Evolutionary conservation across 2,329 filamentous ascomycete species (phyloP).

Genomic region (Neofusicoccum kwambonambiense): DNA sequence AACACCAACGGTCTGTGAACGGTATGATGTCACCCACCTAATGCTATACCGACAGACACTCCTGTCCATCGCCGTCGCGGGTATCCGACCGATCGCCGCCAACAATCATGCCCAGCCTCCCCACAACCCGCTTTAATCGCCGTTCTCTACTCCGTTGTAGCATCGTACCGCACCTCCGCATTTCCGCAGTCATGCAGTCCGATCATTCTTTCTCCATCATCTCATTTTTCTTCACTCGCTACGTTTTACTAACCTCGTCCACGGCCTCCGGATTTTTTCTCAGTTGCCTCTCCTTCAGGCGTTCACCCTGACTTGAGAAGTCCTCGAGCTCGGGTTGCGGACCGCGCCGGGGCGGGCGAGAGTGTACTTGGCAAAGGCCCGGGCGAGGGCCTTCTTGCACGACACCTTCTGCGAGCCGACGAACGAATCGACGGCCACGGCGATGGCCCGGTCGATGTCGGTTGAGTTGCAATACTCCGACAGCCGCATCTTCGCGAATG

Average conservation of each 20-base stretch:
- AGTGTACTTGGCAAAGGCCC: conserved; percentile 92
- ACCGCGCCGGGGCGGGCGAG: conserved; percentile 47
- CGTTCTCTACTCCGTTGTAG: neutral
- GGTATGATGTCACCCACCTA: neutral
- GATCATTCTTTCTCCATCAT: too few species aligned
- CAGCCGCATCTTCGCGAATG: conserved; percentile 97
- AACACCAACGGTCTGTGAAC: neutral
- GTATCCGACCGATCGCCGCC: neutral
- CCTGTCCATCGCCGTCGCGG: neutral
- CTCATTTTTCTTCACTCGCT: neutral
- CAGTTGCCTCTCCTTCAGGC: neutral
- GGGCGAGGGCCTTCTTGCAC: conserved; percentile 91
- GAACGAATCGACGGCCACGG: conserved; percentile 94
- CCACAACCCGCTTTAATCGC: neutral
- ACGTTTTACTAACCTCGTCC: neutral
- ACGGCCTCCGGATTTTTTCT: neutral
- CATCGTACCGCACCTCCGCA: neutral
- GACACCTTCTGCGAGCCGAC: conserved; percentile 95
- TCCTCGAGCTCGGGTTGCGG: conserved; percentile 19
- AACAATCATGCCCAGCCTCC: neutral
- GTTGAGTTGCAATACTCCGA: conserved; percentile 87
- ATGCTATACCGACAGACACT: neutral
- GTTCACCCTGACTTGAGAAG: conserved; percentile 6
- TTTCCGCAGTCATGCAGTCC: neutral
- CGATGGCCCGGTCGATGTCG: conserved; percentile 96